A percentile compares a stretch with the other conserved stretches of the same genome.
These are phyloP conservation scores for Pseudevernia furfuracea DNA, from an alignment of 495 filamentous ascomycete genomes.

Conservation along the genomic window DNA sequence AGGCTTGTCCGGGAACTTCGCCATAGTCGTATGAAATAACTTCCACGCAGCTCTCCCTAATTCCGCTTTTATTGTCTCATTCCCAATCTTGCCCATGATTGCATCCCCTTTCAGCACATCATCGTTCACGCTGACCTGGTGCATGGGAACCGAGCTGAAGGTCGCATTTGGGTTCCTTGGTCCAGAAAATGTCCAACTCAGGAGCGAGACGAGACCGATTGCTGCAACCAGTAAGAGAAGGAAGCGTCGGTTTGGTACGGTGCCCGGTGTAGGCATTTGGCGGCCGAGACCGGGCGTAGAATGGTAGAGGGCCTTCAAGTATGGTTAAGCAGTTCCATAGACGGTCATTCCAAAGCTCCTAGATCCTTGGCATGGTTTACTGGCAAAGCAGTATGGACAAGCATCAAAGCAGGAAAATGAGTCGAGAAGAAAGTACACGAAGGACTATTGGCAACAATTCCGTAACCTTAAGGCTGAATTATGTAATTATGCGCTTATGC, in stretches of 20 bases:
- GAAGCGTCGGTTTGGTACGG: constrained; percentile 29
- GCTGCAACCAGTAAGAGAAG: constrained; percentile 25
- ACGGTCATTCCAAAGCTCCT: not conserved
- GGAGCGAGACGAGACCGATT: constrained; percentile 21
- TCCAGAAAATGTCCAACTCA: constrained; percentile 17
- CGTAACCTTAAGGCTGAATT: not conserved
- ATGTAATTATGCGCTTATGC: constrained; percentile 12
- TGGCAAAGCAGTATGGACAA: too few species aligned
- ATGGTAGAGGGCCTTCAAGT: not conserved
- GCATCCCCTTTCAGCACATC: constrained; percentile 62
- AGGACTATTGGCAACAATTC: not conserved
- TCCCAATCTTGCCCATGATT: constrained; percentile 84
- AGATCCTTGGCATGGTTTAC: not conserved
- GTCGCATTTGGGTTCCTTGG: not conserved
- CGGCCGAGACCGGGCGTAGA: not conserved
- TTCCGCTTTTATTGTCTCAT: constrained; percentile 87
- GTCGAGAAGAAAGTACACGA: not conserved
- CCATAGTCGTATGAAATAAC: constrained; percentile 91
- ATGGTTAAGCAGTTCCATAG: not conserved
- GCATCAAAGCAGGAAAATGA: not conserved
- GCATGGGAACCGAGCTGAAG: constrained; percentile 18
- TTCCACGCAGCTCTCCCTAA: constrained; percentile 85
- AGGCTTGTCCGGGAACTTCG: constrained; percentile 82
- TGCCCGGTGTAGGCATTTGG: constrained; percentile 10
- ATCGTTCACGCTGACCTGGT: constrained; percentile 23